Conservation (phyloP, 768 basidiomycete genomes). For the Suillus fuscotomentosus region DNA sequence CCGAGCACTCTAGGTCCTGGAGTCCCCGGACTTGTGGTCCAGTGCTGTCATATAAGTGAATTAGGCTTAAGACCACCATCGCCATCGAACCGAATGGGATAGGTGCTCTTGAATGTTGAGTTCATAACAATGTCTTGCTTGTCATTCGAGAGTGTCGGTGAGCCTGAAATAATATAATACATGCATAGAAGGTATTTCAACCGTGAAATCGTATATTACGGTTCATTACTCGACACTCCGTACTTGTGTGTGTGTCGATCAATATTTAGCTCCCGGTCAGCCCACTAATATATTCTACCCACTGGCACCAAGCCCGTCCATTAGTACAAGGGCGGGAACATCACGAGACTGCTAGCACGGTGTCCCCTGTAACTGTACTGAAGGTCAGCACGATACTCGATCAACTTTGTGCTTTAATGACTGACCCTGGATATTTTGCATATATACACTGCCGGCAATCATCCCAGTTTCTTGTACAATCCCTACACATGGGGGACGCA, state of each 20-base stretch:
- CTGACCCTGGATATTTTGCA: constrained; percentile 1
- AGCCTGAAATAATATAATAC: background rate
- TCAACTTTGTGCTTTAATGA: background rate
- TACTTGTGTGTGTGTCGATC: background rate
- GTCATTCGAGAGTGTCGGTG: background rate
- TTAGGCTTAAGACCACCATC: background rate
- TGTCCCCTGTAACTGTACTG: background rate
- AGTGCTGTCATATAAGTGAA: background rate
- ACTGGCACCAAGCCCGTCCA: background rate
- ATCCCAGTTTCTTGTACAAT: constrained; percentile 2
- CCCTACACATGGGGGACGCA: background rate
- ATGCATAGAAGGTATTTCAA: background rate
- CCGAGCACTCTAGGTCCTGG: background rate
- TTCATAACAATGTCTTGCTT: background rate
- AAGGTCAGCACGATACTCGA: background rate
- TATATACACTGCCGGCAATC: background rate
- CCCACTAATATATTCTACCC: background rate
- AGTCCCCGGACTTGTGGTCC: background rate
- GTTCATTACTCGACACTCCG: background rate
- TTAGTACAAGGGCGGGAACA: background rate
- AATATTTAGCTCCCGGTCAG: background rate
- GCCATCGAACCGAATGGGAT: background rate
- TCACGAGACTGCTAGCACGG: background rate
- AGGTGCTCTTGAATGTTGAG: background rate
- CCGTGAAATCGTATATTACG: background rate